Base-by-base conservation (phyloP, 2,329 filamentous ascomycete genomes). In the Trichoderma guizhouense region DNA sequence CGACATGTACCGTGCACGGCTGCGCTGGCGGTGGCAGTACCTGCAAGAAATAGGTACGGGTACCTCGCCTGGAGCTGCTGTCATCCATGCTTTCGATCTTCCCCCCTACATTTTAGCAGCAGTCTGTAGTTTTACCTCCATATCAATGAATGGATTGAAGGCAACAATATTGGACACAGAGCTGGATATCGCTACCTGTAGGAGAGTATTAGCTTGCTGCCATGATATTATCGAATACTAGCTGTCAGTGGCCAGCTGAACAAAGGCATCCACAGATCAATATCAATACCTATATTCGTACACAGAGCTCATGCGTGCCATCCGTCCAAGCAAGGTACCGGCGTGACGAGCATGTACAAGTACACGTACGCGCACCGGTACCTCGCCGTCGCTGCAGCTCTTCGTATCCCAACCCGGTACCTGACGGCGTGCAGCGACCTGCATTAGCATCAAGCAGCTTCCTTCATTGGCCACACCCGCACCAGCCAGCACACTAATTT, bases 401-500 rank as follows among this genome's bases (percentile, higher is more conserved):
- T 60, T 57, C 55, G 66, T 47, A 60, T 39, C 66, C 51, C 24
- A 26, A 24, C 53, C 65, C n/a, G 32, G 65, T 68, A 47, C 65
- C 65, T 68, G 53, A 47, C 65, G 55, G 55, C 65, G 53, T 69
- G 66, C 66, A 69, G 34, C 66, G 28, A 30, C 66, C 32, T 67
- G 64, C 57, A 62, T 61, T 53, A 53, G n/a, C 57, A 60, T 28
- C 55, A 30, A n/a, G 28, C 47, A 61, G 66, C 57, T 69, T 51
- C 57, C 39, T 8, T 39, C 36, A 30, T 36, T 43, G 34, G 60
- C 60, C 39, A 63, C 39, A 63, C 67, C 64, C 55, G 70, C 64
- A 65, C 57, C 64, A 58, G 70, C 64, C 70, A 72, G 70, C 58
- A 39, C 70, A 72, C 70, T 72, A 72, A 72, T 72, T 72, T 72